Evolutionary conservation across 768 basidiomycete species (phyloP), one percentile per base, ranked within the genome.

Genomic region (Mycena alexandri): DNA sequence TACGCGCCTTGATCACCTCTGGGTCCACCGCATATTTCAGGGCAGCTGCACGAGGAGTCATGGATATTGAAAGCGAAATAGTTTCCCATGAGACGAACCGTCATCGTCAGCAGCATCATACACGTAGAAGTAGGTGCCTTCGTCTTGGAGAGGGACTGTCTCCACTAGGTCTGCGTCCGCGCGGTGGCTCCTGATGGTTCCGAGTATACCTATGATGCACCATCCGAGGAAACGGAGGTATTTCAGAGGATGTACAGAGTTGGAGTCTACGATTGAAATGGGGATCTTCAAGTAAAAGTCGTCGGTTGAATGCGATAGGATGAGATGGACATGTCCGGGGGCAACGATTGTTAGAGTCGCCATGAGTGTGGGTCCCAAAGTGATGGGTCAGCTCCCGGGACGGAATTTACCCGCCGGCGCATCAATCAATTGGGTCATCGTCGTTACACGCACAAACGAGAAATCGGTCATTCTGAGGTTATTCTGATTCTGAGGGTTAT

Each of bases 171-270:
- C 29, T 29, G 29, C 29, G 29, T 6, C 3, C 29, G 29, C 29
- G 29, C 29, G 3, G 29, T 6, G 29, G 29, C 47, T 65, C 47
- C 44, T 57, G 50, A 65, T 44, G 56, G 48, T 38, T 51, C 64
- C 64, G 29, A 52, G 64, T 54, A 59, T 42, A 47, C 64, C 64
- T 16, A 65, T 65, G 33, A 65, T 53, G 57, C 64, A 65, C 56
- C 64, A 65, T 29, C 62, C 62, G 34, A 63, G 62, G 46, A 57
- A 65, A 11, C 54, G 55, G 55, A 65, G 54, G 44, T 64, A 55
- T 14, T 64, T 64, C 43, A 64, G 56, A 41, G 63, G 61, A 56
- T 16, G 53, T 33, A 56, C 22, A n/a, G 34, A 64, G 38, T 64
- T 64, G 63, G 48, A 58, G 25, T 58, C 54, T 11, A 65, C 29